Conservation (phyloP, 306 rosid species). For the Calophaca sinica region DNA sequence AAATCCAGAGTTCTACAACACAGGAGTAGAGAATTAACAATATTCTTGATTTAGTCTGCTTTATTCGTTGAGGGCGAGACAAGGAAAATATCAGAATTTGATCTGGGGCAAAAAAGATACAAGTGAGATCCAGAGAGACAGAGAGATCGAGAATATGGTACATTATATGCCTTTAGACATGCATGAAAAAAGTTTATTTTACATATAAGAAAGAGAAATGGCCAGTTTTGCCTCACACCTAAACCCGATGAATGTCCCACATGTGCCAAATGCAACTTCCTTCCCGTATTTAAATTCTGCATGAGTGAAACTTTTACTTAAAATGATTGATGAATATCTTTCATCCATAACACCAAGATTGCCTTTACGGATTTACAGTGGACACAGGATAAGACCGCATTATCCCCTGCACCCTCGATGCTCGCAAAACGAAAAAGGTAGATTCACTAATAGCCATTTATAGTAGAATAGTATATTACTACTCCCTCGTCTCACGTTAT, state of each 20-base stretch:
- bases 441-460: no score
- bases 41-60: no score
- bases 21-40: no score
- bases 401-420: slow-evolving; percentile 37
- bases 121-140: neutral
- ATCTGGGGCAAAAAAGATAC: neutral
- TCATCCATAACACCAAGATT: slow-evolving; percentile 43
- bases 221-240: slow-evolving; percentile 42
- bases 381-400: slow-evolving; percentile 33
- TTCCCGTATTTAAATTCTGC: slow-evolving; percentile 34
- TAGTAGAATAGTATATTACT: no score
- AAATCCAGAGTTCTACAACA: no score
- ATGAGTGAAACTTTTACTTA: slow-evolving; percentile 48
- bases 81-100: no score
- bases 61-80: no score
- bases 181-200: slow-evolving; percentile 35
- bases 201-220: slow-evolving; percentile 23
- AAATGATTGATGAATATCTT: slow-evolving; percentile 54
- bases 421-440: neutral
- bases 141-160: slow-evolving; percentile 16
- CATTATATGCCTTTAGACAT: slow-evolving; percentile 3
- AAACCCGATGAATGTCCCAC: slow-evolving; percentile 41
- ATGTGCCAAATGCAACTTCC: slow-evolving; percentile 41
- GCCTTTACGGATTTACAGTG: slow-evolving; percentile 43
- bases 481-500: no score